Percentiles rank a stretch among this genome's conserved stretches.
Evolutionary conservation across 176 grass and related monocot species (phyloP).

Genomic region (Juncus effusus): DNA sequence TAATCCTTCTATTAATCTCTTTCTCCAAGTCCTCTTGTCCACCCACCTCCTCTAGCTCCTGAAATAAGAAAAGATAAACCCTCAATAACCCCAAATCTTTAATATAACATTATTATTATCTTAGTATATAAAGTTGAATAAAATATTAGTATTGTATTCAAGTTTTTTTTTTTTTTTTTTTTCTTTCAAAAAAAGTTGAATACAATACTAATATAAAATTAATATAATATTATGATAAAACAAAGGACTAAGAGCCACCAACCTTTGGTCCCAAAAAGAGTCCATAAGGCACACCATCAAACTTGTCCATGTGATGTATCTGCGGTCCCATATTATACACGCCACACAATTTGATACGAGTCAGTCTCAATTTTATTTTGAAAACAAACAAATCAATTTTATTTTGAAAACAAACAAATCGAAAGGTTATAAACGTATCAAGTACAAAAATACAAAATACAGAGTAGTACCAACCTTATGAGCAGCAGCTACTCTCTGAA

Average conservation of each 20-base stretch:
- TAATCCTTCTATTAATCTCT: slow-evolving; percentile 51
- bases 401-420: not conserved
- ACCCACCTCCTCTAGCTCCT: slow-evolving; percentile 80
- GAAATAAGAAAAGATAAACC: slow-evolving; percentile 10
- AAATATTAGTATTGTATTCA: not conserved
- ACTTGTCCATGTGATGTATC: slow-evolving; percentile 93
- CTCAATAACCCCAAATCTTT: not conserved
- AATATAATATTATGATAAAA: too few species aligned
- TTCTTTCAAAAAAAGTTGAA: not conserved
- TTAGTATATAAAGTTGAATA: not conserved
- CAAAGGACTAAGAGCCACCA: not conserved
- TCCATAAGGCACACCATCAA: slow-evolving; percentile 72
- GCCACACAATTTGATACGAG: slow-evolving; percentile 4
- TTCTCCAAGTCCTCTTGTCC: slow-evolving; percentile 70
- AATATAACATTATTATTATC: not conserved
- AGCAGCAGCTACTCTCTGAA: slow-evolving; percentile 58
- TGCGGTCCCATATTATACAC: slow-evolving; percentile 14
- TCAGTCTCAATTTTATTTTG: too few species aligned
- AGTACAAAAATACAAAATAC: not conserved
- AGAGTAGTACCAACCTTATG: slow-evolving; percentile 45
- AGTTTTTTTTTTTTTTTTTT: not conserved
- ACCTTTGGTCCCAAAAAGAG: slow-evolving; percentile 89
- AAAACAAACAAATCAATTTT: not conserved
- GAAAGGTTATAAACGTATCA: not conserved
- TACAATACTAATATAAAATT: too few species aligned